These are phyloP conservation scores for Lathyrus sativus DNA, from an alignment of 306 rosid genomes.

Conservation along the genomic window DNA sequence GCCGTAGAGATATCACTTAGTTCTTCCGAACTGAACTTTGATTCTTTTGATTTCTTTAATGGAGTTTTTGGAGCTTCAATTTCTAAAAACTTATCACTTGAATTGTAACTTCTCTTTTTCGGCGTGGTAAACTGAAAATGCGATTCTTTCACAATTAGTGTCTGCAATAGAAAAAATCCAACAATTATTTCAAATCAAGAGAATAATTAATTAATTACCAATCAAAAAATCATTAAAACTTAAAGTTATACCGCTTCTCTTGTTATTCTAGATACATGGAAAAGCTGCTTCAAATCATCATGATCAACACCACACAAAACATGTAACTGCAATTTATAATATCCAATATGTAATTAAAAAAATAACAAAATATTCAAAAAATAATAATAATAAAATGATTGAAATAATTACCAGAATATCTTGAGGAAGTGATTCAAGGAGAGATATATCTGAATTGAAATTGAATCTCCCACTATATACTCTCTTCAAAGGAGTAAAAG, in stretches of 20 bases:
- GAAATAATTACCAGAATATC: constrained; percentile 65
- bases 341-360: not conserved
- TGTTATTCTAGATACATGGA: constrained; percentile 58
- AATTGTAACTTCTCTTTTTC: constrained; percentile 43
- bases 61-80: constrained; percentile 67
- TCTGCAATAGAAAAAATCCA: constrained; percentile 43
- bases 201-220: not conserved
- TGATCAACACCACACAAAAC: constrained; percentile 72
- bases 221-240: not conserved
- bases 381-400: not conserved
- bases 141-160: constrained; percentile 51
- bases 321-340: constrained; percentile 50
- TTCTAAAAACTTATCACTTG: constrained; percentile 40
- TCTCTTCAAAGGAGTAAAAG: constrained; percentile 48
- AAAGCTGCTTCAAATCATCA: constrained; percentile 69
- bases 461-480: constrained; percentile 35
- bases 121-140: constrained; percentile 77
- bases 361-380: not conserved
- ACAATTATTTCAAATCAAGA: not conserved
- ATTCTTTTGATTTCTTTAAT: constrained; percentile 22
- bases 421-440: constrained; percentile 65
- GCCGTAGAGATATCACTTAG: constrained; percentile 45
- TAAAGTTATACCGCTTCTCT: constrained; percentile 68
- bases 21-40: constrained; percentile 38
- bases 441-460: constrained; percentile 39